These are phyloP conservation scores for Boletus eberwhitei DNA, from an alignment of 768 basidiomycete species.

Conservation along the genomic window DNA sequence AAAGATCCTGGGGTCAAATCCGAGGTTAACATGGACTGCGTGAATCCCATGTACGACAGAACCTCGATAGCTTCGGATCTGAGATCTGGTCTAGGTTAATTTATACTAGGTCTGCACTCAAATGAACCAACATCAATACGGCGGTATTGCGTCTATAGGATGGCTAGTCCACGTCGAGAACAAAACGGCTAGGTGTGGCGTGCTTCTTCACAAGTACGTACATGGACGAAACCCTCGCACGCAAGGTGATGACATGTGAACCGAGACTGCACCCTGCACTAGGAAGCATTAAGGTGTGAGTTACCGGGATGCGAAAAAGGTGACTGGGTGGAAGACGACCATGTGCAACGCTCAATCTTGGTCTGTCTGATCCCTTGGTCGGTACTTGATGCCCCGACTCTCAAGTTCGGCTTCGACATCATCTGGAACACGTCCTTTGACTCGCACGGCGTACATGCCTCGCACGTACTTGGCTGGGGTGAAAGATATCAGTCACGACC, in stretches of 20 bases:
- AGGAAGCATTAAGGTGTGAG: background rate
- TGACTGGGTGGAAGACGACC: background rate
- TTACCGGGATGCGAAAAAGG: background rate
- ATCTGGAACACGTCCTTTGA: constrained; percentile 80
- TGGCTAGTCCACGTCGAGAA: background rate
- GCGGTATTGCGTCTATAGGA: constrained; percentile 7
- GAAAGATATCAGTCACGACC: constrained; percentile 1
- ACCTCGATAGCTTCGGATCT: constrained; percentile 2
- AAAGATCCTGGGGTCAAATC: constrained; percentile 10
- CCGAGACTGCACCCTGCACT: background rate
- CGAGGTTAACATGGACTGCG: background rate
- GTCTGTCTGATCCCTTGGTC: constrained; percentile 80
- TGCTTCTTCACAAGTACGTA: constrained; percentile 5
- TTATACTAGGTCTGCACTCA: background rate
- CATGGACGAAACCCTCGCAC: constrained; percentile 1
- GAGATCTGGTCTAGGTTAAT: background rate
- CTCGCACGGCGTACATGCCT: constrained; percentile 92
- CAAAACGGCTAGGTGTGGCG: background rate
- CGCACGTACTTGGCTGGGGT: constrained; percentile 78
- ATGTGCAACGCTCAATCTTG: constrained; percentile 46
- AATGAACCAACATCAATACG: background rate
- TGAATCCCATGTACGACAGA: constrained; percentile 10
- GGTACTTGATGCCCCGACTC: constrained; percentile 73
- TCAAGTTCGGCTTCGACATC: constrained; percentile 82
- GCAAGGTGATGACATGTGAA: constrained; percentile 16